Conservation (phyloP, 2,329 filamentous ascomycete species). For the Claviceps spartinae region DNA sequence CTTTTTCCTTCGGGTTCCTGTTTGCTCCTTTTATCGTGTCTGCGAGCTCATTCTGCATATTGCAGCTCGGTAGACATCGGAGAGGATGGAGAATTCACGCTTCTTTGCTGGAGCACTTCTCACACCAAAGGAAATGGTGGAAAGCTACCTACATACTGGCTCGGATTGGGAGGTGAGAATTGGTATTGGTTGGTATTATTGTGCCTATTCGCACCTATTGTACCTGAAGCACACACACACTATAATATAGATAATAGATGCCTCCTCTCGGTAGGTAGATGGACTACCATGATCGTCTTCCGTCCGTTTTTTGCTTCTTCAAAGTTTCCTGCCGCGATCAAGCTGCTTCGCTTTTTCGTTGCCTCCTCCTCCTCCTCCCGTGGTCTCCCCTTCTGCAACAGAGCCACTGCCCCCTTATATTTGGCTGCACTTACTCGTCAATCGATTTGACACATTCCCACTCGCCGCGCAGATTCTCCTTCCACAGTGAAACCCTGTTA, state of each 20-base stretch:
- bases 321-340: conserved; percentile 1
- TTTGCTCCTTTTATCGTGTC: not conserved
- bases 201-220: not conserved
- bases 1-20: not conserved
- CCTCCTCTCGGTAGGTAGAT: not conserved
- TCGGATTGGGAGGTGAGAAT: too few species aligned
- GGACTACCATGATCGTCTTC: conserved; percentile 14
- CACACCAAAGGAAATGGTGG: too few species aligned
- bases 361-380: not conserved
- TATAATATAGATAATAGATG: too few species aligned
- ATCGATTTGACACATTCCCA: conserved; percentile 98
- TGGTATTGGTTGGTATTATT: not conserved
- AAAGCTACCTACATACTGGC: too few species aligned
- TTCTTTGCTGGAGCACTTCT: too few species aligned
- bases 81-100: too few species aligned
- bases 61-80: too few species aligned
- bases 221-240: too few species aligned
- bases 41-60: too few species aligned
- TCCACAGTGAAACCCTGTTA: conserved; percentile 96
- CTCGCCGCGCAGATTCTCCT: conserved; percentile 90
- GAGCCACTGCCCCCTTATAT: not conserved
- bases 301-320: conserved; percentile 6
- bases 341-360: not conserved
- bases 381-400: not conserved
- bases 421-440: conserved; percentile 50